Base-by-base conservation (phyloP, 768 basidiomycete species). In the Dioszegia crocea region DNA sequence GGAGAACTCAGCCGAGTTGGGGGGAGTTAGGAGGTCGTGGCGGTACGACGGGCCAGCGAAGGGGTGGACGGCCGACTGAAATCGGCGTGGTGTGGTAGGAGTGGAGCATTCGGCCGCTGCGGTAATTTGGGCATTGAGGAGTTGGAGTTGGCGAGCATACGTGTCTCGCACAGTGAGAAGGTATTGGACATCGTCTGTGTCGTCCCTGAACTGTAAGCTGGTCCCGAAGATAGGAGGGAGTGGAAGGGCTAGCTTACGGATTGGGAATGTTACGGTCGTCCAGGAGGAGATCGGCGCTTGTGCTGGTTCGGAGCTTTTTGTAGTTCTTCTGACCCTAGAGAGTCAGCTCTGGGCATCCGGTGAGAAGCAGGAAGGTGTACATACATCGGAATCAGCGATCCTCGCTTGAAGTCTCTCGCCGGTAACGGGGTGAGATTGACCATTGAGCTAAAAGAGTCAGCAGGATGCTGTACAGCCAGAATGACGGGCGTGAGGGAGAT, bases 331-430 rank as follows among this genome's bases (percentile, higher is more conserved):
- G 58, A 16, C 31, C 31, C 58, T 59, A 23, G 8, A 5, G 11
- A 6, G 36, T 56, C 54, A 41, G 47, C 24, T 43, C n/a, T 29
- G 36, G 27, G 4, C 21, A 21, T n/a, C 39, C 17, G 23, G 9
- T 19, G 26, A 30, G 36, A 9, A 19, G 51, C 12, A 9, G 16
- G 40, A 9, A 19, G 6, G 21, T 6, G 16, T 2, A 41, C 64
- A 57, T 16, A 71, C 69, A 17, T 71, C 66, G 4, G 64, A 65
- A 41, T 71, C 69, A 6, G 69, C 66, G 36, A 71, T 65, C 8
- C 69, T 51, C 19, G 65, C 66, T 36, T 66, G 64, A 2, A 71
- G 40, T 19, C 33, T 53, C 23, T 61, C 58, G 36, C 66, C 59
- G 48, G 58, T 56, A 5, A 56, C 57, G 23, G 60, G 59, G 31